Evolutionary conservation across 2,329 filamentous ascomycete species (phyloP).

Genomic region (Stachybotrys elegans): DNA sequence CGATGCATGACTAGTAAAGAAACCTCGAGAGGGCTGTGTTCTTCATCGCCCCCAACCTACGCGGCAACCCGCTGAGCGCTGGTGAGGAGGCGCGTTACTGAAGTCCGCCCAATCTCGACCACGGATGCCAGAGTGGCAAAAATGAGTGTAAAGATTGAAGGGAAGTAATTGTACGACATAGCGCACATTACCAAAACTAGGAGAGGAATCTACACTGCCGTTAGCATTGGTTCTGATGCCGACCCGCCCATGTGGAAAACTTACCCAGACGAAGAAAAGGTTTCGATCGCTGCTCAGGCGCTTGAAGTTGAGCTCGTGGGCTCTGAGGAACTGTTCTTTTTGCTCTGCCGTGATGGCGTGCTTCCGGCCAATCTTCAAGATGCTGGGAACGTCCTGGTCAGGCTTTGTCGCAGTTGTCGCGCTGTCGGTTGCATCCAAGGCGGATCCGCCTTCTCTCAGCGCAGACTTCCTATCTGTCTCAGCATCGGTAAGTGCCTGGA

Average conservation of each 20-base stretch:
- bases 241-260: conserved; percentile 13
- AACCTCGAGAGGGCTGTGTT: too few species aligned
- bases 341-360: conserved; percentile 61
- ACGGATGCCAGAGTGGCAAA: conserved; percentile 28
- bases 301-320: conserved; percentile 59
- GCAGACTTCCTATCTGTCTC: conserved; percentile 55
- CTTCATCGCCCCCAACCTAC: too few species aligned
- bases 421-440: conserved; percentile 21
- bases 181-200: conserved; percentile 42
- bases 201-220: conserved; percentile 40
- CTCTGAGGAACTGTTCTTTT: conserved; percentile 57
- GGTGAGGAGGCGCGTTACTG: conserved; percentile 16
- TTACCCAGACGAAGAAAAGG: conserved; percentile 65
- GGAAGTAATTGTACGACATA: conserved; percentile 47
- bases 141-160: conserved; percentile 36
- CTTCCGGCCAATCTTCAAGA: conserved; percentile 58
- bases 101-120: conserved; percentile 19
- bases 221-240: conserved; percentile 12
- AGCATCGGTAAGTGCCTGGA: conserved; percentile 52
- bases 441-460: conserved; percentile 42
- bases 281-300: conserved; percentile 58
- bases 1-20: too few species aligned
- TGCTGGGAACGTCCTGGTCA: conserved; percentile 33
- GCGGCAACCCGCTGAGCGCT: too few species aligned
- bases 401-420: conserved; percentile 31